A percentile compares a stretch with the other conserved stretches of the same genome.
Conservation (phyloP, 768 basidiomycete species). For the Panellus pusillus region DNA sequence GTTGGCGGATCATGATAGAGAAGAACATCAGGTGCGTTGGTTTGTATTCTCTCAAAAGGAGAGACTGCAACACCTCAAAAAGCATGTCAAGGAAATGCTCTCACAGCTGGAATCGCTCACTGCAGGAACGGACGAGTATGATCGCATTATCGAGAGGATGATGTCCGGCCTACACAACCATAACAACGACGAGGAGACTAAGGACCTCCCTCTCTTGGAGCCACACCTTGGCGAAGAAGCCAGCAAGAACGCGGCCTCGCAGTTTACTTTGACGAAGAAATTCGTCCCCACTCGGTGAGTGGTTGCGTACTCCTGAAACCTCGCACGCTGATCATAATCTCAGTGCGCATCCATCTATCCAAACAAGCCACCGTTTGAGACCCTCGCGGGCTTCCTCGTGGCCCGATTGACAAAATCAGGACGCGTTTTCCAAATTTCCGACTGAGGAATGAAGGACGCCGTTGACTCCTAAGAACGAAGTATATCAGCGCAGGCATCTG, state of each 20-base stretch:
- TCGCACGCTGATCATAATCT: background rate
- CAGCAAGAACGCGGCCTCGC: slow-evolving; percentile 43
- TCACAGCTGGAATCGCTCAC: slow-evolving; percentile 47
- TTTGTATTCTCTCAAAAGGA: background rate
- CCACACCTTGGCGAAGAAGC: slow-evolving; percentile 43
- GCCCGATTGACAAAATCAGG: slow-evolving; percentile 62
- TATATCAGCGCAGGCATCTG: too few relatives aligned
- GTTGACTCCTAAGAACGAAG: background rate
- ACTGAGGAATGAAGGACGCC: slow-evolving; percentile 50
- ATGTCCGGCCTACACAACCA: slow-evolving; percentile 52
- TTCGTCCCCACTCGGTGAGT: slow-evolving; percentile 61
- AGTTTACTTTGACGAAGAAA: slow-evolving; percentile 58
- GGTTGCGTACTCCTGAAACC: background rate
- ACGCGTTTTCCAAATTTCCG: slow-evolving; percentile 55
- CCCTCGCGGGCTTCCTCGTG: slow-evolving; percentile 51
- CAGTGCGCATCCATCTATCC: slow-evolving; percentile 52
- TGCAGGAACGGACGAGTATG: slow-evolving; percentile 44
- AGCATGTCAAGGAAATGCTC: slow-evolving; percentile 40
- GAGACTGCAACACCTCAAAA: too few relatives aligned
- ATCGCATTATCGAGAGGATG: slow-evolving; percentile 39
- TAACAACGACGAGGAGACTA: slow-evolving; percentile 56
- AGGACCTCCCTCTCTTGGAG: slow-evolving; percentile 58
- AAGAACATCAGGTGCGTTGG: slow-evolving; percentile 50
- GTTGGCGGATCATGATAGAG: slow-evolving; percentile 55
- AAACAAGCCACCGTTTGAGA: slow-evolving; percentile 62